Evolutionary conservation across 2,329 filamentous ascomycete genomes (phyloP), one percentile per base, ranked within the genome.

Genomic region (Exophiala bonariae): DNA sequence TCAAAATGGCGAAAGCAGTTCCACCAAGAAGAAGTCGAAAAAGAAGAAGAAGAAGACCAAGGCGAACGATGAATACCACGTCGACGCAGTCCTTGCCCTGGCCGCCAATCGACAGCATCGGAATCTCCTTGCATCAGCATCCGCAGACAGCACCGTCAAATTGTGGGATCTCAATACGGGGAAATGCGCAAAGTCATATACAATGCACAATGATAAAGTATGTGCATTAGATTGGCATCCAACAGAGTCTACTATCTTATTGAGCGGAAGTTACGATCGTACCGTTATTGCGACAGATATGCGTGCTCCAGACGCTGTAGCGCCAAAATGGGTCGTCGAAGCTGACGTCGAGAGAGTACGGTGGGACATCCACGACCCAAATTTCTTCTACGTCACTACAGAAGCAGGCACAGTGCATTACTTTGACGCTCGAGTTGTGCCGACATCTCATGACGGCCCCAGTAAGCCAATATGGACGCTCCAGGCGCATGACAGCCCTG

Each of bases 111-210:
- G 91, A 61, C 85, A 91, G 63, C 92, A 99, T 72, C 85, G 91
- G 55, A 97, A 97, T 67, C 79, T 99, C 48, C 81, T 99, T 36
- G 93, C 93, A 10, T 97, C 92, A 1, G 89, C 88, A 2, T 99
- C 93, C 1, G 93, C 93, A 16, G 93, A 99, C 74, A 90, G 91
- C 73, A 99, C 93, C 2, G 85, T 97, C 63, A 99, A 99, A 76
- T 80, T 99, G 16, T 99, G 93, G 93, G 93, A 99, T 66, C 76
- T 99, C 54, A 88, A 90, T 73, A 96, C 89, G 3, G 81, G 87
- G 52, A 90, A 85, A 68, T 96, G 90, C 69, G 93, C 93, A 61
- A 93, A 96, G 73, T 96, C 91, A 35, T 99, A 99, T 77, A 79
- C 82, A 13, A 89, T 95, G 71, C 93, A 99, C 73, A 95, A 89